A percentile compares a stretch with the other conserved stretches of the same genome.
Evolutionary conservation across 1,284 basidiomycete species (phyloP).

Genomic region (Fomitopsis schrenkii): DNA sequence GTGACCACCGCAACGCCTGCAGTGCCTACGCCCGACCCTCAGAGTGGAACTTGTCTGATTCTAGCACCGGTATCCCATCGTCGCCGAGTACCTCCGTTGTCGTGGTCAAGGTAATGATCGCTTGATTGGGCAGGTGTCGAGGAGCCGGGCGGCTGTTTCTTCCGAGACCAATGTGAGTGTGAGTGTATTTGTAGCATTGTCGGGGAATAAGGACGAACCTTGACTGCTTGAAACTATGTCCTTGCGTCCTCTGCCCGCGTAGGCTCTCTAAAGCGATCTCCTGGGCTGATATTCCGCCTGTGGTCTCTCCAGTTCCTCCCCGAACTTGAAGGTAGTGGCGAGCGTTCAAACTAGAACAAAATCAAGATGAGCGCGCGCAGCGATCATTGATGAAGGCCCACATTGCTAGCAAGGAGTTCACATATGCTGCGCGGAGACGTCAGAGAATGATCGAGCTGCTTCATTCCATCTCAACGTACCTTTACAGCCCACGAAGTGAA

Average conservation of each 20-base stretch:
- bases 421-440: not conserved
- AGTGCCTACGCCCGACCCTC: too few species aligned
- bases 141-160: not conserved
- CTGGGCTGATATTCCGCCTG: not conserved
- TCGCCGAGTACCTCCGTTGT: not conserved
- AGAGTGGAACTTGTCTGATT: not conserved
- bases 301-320: not conserved
- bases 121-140: not conserved
- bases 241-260: not conserved
- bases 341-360: not conserved
- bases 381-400: not conserved
- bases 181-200: not conserved
- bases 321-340: not conserved
- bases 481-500: constrained; percentile 3
- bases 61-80: not conserved
- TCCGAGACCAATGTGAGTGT: not conserved
- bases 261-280: not conserved
- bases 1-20: too few species aligned
- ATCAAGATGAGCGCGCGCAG: not conserved
- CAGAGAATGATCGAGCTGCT: not conserved
- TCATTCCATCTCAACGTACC: not conserved
- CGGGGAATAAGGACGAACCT: not conserved
- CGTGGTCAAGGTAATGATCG: not conserved
- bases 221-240: not conserved
- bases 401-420: constrained; percentile 2